A percentile compares a stretch with the other conserved stretches of the same genome.
Conservation (phyloP, 768 basidiomycete genomes). For the Nevesoporus exiguus region DNA sequence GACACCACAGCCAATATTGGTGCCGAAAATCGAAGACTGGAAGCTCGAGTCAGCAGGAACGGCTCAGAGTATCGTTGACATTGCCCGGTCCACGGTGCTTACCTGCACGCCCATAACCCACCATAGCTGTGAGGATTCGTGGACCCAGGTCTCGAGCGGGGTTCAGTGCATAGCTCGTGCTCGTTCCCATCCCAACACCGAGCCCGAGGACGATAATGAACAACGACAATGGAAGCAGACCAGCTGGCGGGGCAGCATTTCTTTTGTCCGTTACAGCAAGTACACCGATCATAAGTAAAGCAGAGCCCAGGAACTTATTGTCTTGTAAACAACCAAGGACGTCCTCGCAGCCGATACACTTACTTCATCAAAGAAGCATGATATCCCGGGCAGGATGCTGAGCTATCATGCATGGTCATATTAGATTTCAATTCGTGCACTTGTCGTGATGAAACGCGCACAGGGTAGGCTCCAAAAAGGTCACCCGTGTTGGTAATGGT, state of each 20-base stretch:
- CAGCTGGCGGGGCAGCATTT: conserved; percentile 46
- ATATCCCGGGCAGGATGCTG: conserved; percentile 36
- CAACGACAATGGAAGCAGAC: conserved; percentile 50
- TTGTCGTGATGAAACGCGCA: conserved; percentile 22
- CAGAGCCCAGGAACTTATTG: conserved; percentile 49
- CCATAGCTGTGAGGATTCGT: conserved; percentile 59
- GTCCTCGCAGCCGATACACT: not conserved
- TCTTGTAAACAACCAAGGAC: not conserved
- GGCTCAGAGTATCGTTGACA: not conserved
- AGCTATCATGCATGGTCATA: conserved; percentile 19
- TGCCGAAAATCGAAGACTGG: conserved; percentile 30
- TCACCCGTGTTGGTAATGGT: conserved; percentile 49
- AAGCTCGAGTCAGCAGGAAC: not conserved
- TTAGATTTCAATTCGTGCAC: not conserved
- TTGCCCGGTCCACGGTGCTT: not conserved
- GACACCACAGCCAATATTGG: conserved; percentile 71
- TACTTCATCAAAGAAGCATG: conserved; percentile 43
- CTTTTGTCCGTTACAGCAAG: conserved; percentile 50
- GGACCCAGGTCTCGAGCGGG: conserved; percentile 68
- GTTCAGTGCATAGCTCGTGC: conserved; percentile 61
- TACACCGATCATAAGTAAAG: conserved; percentile 48
- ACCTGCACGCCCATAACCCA: conserved; percentile 49
- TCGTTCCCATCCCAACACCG: conserved; percentile 51
- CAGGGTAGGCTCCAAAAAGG: conserved; percentile 57
- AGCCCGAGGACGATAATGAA: conserved; percentile 56